A percentile compares a stretch with the other conserved stretches of the same genome.
Conservation (phyloP, 345 rosid genomes). For the Hibiscus mutabilis region DNA sequence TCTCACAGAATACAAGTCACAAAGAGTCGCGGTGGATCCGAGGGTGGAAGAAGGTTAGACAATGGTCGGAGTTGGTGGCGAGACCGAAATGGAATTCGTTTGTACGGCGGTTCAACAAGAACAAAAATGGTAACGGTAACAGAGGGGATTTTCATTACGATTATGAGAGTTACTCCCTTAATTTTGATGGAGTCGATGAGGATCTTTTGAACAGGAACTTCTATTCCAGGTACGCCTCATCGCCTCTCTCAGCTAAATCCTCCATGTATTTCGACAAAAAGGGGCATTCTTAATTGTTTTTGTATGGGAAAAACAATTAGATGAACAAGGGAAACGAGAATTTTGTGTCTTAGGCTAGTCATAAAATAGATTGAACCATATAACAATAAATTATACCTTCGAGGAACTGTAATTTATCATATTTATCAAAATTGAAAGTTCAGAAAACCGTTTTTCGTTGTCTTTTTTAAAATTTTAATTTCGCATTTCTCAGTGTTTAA, state of each 20-base stretch:
- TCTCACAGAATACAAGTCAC: neutral
- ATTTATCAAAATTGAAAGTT: neutral
- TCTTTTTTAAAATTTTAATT: neutral
- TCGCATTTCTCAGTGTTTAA: neutral
- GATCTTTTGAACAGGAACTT: conserved; percentile 35
- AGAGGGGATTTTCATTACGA: conserved; percentile 55
- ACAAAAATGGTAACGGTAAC: conserved; percentile 12
- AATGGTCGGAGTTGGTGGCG: conserved; percentile 49
- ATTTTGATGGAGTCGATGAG: conserved; percentile 62
- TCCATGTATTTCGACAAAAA: conserved; percentile 32
- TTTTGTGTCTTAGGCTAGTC: neutral
- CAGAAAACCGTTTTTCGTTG: neutral
- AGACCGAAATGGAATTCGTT: conserved; percentile 49
- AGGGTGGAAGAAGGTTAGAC: conserved; percentile 40
- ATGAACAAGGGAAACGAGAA: neutral
- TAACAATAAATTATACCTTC: neutral
- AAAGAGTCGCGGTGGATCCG: conserved; percentile 33
- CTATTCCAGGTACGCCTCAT: conserved; percentile 43
- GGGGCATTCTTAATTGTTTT: neutral
- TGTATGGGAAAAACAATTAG: neutral
- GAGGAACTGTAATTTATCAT: neutral
- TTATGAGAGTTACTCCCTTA: conserved; percentile 68
- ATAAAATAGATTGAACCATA: neutral
- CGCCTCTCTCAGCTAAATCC: conserved; percentile 36
- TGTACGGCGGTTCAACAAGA: conserved; percentile 34